A percentile compares a stretch with the other conserved stretches of the same genome.
These are phyloP conservation scores for Parietaria judaica DNA, from an alignment of 306 rosid species.

Conservation along the genomic window DNA sequence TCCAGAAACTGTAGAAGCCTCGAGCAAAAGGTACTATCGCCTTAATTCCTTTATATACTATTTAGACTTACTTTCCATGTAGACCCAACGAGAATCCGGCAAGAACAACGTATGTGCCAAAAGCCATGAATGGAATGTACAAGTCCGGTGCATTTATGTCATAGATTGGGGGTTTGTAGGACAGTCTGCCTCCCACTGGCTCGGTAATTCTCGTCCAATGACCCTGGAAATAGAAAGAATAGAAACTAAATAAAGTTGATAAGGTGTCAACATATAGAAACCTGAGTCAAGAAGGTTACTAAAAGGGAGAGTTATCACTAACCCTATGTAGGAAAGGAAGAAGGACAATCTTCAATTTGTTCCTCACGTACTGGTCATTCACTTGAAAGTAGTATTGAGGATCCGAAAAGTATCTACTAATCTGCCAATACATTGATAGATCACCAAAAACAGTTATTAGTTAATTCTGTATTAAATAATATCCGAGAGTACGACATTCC, in stretches of 20 bases:
- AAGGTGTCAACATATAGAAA: background rate
- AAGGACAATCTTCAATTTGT: slow-evolving; percentile 93
- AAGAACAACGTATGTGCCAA: slow-evolving; percentile 86
- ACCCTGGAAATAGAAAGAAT: slow-evolving; percentile 46
- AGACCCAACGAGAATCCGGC: slow-evolving; percentile 96
- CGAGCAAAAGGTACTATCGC: too few species aligned
- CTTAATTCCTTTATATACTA: background rate
- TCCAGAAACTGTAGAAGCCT: too few species aligned
- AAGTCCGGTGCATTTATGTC: slow-evolving; percentile 97
- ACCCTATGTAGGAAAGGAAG: slow-evolving; percentile 96
- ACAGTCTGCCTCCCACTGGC: slow-evolving; percentile 94
- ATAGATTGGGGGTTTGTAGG: slow-evolving; percentile 88
- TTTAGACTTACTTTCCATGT: slow-evolving; percentile 63
- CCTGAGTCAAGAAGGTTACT: background rate
- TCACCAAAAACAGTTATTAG: background rate
- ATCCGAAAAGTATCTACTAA: slow-evolving; percentile 84
- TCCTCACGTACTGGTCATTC: slow-evolving; percentile 86
- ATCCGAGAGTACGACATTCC: background rate
- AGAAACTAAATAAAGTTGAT: background rate
- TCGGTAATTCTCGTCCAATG: slow-evolving; percentile 97
- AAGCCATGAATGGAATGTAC: slow-evolving; percentile 93
- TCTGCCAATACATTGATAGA: slow-evolving; percentile 40
- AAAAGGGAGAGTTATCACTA: slow-evolving; percentile 20
- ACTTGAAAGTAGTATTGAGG: slow-evolving; percentile 98
- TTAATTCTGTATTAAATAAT: background rate